These are phyloP conservation scores for Candida buenavistaensis DNA, from an alignment of 1,139 yeast genomes.

Conservation along the genomic window DNA sequence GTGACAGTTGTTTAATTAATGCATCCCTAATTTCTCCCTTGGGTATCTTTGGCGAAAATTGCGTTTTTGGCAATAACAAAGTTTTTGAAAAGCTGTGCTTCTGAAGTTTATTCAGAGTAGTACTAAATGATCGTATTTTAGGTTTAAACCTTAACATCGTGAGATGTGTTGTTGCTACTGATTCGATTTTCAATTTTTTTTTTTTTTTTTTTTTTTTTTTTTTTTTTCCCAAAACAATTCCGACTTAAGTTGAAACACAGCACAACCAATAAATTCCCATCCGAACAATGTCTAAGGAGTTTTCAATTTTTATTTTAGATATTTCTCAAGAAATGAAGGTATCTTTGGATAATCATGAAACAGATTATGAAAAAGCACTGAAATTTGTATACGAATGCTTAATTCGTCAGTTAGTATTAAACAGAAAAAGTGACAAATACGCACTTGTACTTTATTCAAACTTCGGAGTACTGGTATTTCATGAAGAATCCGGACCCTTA, in stretches of 20 bases:
- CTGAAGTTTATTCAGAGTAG: constrained; percentile 5
- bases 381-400: constrained; percentile 9
- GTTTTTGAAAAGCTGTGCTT: constrained; percentile 29
- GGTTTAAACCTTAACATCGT: constrained; percentile 11
- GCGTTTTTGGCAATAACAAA: constrained; percentile 41
- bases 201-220: no score
- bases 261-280: not conserved
- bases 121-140: constrained; percentile 7
- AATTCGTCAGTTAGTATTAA: constrained; percentile 13
- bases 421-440: constrained; percentile 14
- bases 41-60: constrained; percentile 45
- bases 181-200: no score
- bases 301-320: constrained; percentile 46
- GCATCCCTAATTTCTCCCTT: constrained; percentile 24
- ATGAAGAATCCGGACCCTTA: constrained; percentile 24
- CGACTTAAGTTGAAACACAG: no score
- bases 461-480: constrained; percentile 20
- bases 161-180: no score
- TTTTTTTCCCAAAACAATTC: no score
- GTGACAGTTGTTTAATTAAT: constrained; percentile 29
- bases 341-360: not conserved
- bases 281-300: constrained; percentile 30
- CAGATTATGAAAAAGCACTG: constrained; percentile 9
- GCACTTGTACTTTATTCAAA: constrained; percentile 12
- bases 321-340: constrained; percentile 12